phyloP scores from a whole-genome alignment of 2,329 filamentous ascomycete species.

The Colletotrichum theobromicola region DNA sequence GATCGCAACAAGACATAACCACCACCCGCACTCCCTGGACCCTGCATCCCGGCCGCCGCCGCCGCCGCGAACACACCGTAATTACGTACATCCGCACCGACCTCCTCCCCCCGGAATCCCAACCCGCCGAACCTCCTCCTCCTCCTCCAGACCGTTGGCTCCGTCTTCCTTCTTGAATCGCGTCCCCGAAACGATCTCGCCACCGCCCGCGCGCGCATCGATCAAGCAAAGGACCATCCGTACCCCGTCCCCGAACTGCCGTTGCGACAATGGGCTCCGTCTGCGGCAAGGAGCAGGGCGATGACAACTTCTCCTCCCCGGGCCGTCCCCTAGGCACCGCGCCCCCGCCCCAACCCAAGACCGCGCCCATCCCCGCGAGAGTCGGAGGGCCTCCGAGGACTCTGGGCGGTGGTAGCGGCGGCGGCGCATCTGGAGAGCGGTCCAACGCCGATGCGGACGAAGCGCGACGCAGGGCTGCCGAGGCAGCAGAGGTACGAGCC shows the following conservation, averaged over 20 bases:
- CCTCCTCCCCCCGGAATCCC: not conserved
- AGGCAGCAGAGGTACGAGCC: conserved; percentile 79
- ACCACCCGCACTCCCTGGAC: not conserved
- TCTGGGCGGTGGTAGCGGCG: conserved; percentile 60
- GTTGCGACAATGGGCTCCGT: conserved; percentile 76
- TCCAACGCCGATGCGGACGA: conserved; percentile 49
- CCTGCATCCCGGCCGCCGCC: not conserved
- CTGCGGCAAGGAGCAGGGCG: conserved; percentile 78
- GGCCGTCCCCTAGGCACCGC: conserved; percentile 74
- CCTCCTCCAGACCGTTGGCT: not conserved
- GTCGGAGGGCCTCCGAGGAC: conserved; percentile 66
- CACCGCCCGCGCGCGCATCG: not conserved
- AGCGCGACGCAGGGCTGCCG: conserved; percentile 75
- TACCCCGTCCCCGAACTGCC: not conserved
- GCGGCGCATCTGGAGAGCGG: conserved; percentile 26
- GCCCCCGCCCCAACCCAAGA: conserved; percentile 50
- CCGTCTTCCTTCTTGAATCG: not conserved
- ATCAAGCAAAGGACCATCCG: not conserved
- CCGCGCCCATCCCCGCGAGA: conserved; percentile 56
- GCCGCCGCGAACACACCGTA: not conserved
- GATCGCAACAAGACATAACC: not conserved
- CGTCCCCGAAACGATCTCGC: not conserved
- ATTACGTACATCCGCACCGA: not conserved
- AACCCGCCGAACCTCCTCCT: not conserved
- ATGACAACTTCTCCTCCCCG: conserved; percentile 74